Conservation (phyloP, 352 stramenopile genomes). For the Phytopythium cucurbitacearum region DNA sequence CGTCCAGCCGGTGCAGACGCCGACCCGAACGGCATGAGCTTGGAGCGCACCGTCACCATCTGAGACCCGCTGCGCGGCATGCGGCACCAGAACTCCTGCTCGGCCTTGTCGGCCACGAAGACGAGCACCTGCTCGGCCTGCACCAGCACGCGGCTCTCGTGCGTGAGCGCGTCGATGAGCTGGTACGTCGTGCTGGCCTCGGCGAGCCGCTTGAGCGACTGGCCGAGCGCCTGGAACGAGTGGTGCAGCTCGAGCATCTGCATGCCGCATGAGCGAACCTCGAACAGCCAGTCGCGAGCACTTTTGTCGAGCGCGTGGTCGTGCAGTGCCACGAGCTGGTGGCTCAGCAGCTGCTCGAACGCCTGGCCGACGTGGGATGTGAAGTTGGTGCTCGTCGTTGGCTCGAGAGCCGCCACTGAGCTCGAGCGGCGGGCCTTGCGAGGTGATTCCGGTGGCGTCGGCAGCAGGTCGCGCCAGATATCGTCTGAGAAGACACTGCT, state of each 20-base stretch:
- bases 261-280: slow-evolving; percentile 42
- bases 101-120: slow-evolving; percentile 61
- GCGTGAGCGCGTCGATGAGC: slow-evolving; percentile 41
- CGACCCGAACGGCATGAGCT: slow-evolving; percentile 23
- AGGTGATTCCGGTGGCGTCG: slow-evolving; percentile 10
- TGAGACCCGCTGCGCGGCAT: slow-evolving; percentile 17
- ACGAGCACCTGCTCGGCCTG: slow-evolving; percentile 62
- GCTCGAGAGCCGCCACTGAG: neutral
- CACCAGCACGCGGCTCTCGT: slow-evolving; percentile 41
- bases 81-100: slow-evolving; percentile 79
- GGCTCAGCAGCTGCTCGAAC: slow-evolving; percentile 52
- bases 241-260: slow-evolving; percentile 57
- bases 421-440: no score
- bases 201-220: slow-evolving; percentile 48
- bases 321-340: slow-evolving; percentile 47
- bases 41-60: slow-evolving; percentile 38
- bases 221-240: slow-evolving; percentile 53
- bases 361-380: slow-evolving; percentile 51
- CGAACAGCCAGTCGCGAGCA: slow-evolving; percentile 57
- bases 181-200: slow-evolving; percentile 57
- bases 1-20: neutral
- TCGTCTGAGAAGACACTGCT: slow-evolving; percentile 40
- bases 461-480: slow-evolving; percentile 49
- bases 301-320: slow-evolving; percentile 44
- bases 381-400: slow-evolving; percentile 10